Evolutionary conservation across 192 early-diverging fungal genomes (phyloP).

Genomic region (Coemansia sp.): DNA sequence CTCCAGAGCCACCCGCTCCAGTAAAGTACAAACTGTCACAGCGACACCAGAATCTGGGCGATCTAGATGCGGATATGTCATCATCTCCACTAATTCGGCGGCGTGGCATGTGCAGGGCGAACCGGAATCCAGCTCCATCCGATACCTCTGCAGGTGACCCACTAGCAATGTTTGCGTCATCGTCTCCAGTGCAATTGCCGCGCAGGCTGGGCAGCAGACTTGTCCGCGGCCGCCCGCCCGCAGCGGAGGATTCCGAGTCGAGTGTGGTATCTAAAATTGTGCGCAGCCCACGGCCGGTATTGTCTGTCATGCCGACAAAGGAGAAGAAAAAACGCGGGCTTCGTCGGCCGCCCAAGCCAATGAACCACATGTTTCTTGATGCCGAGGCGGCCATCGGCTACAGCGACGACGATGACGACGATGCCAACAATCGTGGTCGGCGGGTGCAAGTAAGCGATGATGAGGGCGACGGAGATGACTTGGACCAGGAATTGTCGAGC

Average conservation of each 20-base stretch:
- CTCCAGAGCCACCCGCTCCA: neutral
- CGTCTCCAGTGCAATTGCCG: slow-evolving; percentile 4
- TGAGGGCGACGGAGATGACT: slow-evolving; percentile 33
- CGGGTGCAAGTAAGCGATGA: slow-evolving; percentile 17
- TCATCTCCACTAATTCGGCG: slow-evolving; percentile 13
- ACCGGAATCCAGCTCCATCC: slow-evolving; percentile 1
- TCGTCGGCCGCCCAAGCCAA: slow-evolving; percentile 12
- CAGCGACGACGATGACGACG: slow-evolving; percentile 24
- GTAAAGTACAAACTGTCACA: neutral
- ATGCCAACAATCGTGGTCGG: neutral
- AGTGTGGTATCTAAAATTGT: neutral
- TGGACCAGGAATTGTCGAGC: slow-evolving; percentile 48
- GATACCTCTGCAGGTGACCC: neutral
- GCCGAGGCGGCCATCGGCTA: slow-evolving; percentile 40
- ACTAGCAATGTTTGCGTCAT: slow-evolving; percentile 1
- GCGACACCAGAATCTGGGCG: neutral
- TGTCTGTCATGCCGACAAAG: slow-evolving; percentile 4
- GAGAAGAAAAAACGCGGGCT: slow-evolving; percentile 9
- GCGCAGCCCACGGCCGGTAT: neutral
- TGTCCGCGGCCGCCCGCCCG: slow-evolving; percentile 8
- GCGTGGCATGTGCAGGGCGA: neutral
- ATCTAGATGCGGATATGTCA: slow-evolving; percentile 14
- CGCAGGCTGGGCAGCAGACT: slow-evolving; percentile 13
- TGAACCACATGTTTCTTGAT: slow-evolving; percentile 36
- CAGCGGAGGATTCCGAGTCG: neutral